Evolutionary conservation across 805 yeast genomes (phyloP).

Genomic region (Myxozyma mucilagina): DNA sequence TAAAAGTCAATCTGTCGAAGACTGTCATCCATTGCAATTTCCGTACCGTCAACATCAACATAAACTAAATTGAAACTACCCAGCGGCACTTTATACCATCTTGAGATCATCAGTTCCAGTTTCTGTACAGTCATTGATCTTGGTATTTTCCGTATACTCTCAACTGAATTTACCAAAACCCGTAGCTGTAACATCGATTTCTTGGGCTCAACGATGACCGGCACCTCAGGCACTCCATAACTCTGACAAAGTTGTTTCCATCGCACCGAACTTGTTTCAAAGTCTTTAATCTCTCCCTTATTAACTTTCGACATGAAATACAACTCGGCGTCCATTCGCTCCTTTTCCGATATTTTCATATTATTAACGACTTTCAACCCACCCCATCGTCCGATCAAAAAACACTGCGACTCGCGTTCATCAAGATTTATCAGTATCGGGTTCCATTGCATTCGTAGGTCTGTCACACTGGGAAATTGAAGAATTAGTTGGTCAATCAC

Average conservation of each 20-base stretch:
- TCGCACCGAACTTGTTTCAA: conserved; percentile 34
- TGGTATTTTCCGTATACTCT: conserved; percentile 2
- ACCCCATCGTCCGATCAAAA: conserved; percentile 51
- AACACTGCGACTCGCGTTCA: conserved; percentile 37
- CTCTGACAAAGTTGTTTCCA: conserved; percentile 48
- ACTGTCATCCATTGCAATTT: conserved; percentile 11
- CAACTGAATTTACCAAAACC: neutral
- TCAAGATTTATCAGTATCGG: conserved; percentile 45
- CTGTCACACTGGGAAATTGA: conserved; percentile 47
- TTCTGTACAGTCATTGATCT: conserved; percentile 22
- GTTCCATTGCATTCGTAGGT: conserved; percentile 54
- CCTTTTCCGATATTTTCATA: conserved; percentile 47
- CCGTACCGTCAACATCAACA: conserved; percentile 2
- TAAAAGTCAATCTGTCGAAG: conserved; percentile 19
- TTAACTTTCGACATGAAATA: conserved; percentile 59
- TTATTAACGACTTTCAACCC: conserved; percentile 57
- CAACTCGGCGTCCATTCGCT: conserved; percentile 65
- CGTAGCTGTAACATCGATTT: neutral
- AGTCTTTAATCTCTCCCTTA: conserved; percentile 29
- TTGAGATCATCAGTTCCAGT: conserved; percentile 9
- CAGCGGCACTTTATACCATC: conserved; percentile 18
- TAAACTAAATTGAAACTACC: neutral
- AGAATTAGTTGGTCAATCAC: conserved; percentile 49
- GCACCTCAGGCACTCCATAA: conserved; percentile 10
- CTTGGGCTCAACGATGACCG: neutral